Percentiles rank a stretch among this genome's conserved stretches.
These are phyloP conservation scores for Phalaenopsis aphrodite DNA, from an alignment of 106 monocot species.

Conservation along the genomic window DNA sequence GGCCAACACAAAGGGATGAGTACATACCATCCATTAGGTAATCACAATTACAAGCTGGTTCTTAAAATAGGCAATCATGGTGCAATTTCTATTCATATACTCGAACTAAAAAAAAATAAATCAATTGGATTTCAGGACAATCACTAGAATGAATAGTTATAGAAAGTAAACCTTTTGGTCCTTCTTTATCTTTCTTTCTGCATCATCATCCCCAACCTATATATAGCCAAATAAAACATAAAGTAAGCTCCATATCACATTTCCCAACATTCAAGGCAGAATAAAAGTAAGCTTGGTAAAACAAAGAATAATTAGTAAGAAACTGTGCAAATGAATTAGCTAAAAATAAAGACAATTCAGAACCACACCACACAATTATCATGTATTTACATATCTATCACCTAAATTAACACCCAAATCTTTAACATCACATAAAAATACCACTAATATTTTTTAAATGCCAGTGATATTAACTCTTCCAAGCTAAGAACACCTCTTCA, in stretches of 20 bases:
- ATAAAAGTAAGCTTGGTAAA: neutral
- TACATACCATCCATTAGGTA: neutral
- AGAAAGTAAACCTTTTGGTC: conserved; percentile 38
- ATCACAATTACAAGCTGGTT: neutral
- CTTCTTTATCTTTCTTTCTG: conserved; percentile 47
- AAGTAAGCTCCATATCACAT: conserved; percentile 1
- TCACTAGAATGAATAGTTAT: neutral
- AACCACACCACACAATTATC: too few relatives aligned
- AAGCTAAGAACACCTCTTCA: too few relatives aligned
- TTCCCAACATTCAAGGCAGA: neutral
- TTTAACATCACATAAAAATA: too few relatives aligned
- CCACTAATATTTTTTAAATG: too few relatives aligned
- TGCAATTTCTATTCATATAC: neutral
- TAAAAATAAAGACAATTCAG: neutral
- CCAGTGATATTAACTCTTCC: too few relatives aligned
- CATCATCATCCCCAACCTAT: conserved; percentile 29
- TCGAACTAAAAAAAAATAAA: neutral
- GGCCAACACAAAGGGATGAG: neutral
- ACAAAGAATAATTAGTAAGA: neutral
- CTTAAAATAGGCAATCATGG: neutral
- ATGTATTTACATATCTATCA: too few relatives aligned
- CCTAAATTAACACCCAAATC: too few relatives aligned
- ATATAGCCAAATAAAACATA: neutral
- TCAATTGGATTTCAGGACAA: neutral
- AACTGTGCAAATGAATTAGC: neutral